Conservation (phyloP, 2,329 filamentous ascomycete species). For the Nemania sp. region DNA sequence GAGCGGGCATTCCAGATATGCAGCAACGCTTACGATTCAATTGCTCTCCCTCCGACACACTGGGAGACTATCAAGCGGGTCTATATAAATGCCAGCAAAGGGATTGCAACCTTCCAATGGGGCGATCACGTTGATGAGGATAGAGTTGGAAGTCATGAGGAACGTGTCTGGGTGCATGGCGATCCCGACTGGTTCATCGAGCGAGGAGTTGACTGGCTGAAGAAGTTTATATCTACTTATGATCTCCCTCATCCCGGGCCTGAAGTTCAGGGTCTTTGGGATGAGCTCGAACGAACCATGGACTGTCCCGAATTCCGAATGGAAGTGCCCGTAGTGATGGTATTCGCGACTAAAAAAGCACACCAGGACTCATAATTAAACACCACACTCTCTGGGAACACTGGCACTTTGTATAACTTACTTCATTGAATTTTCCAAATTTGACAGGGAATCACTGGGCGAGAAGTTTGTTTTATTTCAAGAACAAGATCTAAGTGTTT, state of each 20-base stretch:
- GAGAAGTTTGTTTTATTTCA: no score
- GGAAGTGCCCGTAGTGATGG: conserved; percentile 27
- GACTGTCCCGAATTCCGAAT: conserved; percentile 20
- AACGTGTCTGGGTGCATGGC: conserved; percentile 26
- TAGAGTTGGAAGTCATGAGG: conserved; percentile 21
- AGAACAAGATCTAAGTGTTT: no score
- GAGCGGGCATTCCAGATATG: conserved; percentile 7
- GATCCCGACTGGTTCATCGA: conserved; percentile 27
- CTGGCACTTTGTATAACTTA: no score
- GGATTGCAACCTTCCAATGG: conserved; percentile 12
- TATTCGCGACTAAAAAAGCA: conserved; percentile 26
- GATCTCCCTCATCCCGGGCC: conserved; percentile 20
- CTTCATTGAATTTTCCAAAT: no score
- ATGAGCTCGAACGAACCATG: conserved; percentile 23
- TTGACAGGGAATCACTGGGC: no score
- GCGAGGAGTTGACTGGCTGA: conserved; percentile 29
- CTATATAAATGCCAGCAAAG: conserved; percentile 28
- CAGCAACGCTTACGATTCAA: conserved; percentile 22
- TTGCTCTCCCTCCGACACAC: conserved; percentile 24
- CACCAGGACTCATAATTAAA: neutral
- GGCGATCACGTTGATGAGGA: conserved; percentile 9
- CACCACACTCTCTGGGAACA: no score
- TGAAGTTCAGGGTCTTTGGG: conserved; percentile 25
- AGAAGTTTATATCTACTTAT: conserved; percentile 26
- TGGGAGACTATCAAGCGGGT: conserved; percentile 29